phyloP scores from a whole-genome alignment of 495 filamentous ascomycete species.

The Neurospora hispaniola region DNA sequence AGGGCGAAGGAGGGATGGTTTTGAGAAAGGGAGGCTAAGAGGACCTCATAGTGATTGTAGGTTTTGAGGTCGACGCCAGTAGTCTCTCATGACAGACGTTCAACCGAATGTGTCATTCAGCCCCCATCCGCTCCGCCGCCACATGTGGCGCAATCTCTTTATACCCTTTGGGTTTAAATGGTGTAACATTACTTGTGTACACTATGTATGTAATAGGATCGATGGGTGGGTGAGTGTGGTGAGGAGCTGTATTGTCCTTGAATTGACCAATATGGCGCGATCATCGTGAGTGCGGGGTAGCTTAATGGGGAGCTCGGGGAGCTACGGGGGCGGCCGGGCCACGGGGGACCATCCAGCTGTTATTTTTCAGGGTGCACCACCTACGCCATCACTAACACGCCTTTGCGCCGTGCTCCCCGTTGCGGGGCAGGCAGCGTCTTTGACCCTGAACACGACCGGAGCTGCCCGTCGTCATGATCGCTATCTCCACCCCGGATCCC shows the following conservation, averaged over 20 bases:
- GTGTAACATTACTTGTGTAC: no score
- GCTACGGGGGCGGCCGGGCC: neutral
- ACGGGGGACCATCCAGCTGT: neutral
- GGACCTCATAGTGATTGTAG: no score
- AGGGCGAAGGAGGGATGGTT: no score
- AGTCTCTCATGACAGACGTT: no score
- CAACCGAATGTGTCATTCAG: no score
- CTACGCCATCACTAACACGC: neutral
- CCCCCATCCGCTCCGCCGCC: no score
- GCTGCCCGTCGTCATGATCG: neutral
- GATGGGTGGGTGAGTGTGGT: no score
- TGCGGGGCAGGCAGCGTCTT: neutral
- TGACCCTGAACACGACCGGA: neutral
- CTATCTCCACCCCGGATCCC: neutral
- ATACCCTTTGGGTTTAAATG: no score
- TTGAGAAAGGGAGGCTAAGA: no score
- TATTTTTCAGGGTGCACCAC: neutral
- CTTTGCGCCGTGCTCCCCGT: neutral
- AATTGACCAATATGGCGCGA: neutral
- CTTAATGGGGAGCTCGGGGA: neutral
- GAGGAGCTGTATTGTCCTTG: neutral
- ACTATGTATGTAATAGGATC: no score
- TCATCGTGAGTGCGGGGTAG: neutral
- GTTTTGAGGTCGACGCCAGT: no score
- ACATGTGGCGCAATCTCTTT: no score